Evolutionary conservation across 2,329 filamentous ascomycete genomes (phyloP).

Genomic region (Ophiognomonia clavigignenti-juglandacearum): DNA sequence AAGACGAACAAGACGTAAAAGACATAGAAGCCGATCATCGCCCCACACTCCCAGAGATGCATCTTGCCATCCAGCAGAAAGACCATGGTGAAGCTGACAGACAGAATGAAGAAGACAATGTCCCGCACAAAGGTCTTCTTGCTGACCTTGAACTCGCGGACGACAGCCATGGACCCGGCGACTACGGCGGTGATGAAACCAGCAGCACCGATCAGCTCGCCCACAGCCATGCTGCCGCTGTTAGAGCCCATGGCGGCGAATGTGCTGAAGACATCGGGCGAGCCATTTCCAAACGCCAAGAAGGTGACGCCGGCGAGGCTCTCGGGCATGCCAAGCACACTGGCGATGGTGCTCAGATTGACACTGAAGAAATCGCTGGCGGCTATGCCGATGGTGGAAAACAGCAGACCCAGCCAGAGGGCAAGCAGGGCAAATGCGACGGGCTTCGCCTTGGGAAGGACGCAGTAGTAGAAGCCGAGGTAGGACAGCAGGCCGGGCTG

Average conservation of each 20-base stretch:
- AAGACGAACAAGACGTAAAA: conserved; percentile 90
- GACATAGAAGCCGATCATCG: conserved; percentile 87
- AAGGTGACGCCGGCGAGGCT: conserved; percentile 96
- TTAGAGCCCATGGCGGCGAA: conserved; percentile 97
- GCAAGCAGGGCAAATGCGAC: conserved; percentile 76
- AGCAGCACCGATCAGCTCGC: conserved; percentile 90
- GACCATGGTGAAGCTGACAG: conserved; percentile 79
- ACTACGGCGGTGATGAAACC: conserved; percentile 96
- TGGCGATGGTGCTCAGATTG: conserved; percentile 89
- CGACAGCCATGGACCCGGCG: conserved; percentile 92
- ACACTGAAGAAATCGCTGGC: conserved; percentile 98
- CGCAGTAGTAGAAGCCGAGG: conserved; percentile 86
- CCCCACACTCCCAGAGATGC: conserved; percentile 80
- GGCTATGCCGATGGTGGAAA: conserved; percentile 95
- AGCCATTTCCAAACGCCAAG: conserved; percentile 94
- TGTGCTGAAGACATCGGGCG: conserved; percentile 96
- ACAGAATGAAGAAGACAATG: conserved; percentile 84
- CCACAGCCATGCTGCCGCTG: conserved; percentile 93
- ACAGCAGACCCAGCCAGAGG: conserved; percentile 81
- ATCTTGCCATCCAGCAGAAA: conserved; percentile 83
- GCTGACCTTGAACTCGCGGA: conserved; percentile 90
- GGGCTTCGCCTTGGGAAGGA: conserved; percentile 60
- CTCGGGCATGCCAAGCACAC: conserved; percentile 86
- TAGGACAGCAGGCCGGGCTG: conserved; percentile 89
- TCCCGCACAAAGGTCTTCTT: conserved; percentile 87